A percentile compares a stretch with the other conserved stretches of the same genome.
Evolutionary conservation across 768 basidiomycete genomes (phyloP).

Genomic region (Hygrophorus pudorinus): DNA sequence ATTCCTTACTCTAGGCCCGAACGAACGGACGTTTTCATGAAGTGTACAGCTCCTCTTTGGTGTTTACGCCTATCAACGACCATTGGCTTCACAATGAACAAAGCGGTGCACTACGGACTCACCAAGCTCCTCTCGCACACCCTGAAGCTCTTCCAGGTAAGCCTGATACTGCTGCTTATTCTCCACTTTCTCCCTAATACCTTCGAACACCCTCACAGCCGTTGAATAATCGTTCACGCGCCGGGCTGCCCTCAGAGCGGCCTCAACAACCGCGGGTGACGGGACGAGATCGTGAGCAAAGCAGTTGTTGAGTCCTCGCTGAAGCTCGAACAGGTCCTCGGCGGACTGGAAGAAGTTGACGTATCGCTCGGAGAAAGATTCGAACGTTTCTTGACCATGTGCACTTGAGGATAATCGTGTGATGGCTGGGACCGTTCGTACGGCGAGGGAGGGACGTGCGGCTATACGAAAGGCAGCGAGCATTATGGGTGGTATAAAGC

Average conservation of each 20-base stretch:
- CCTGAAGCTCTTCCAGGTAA: constrained; percentile 86
- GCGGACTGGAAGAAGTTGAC: constrained; percentile 88
- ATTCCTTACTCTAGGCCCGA: background rate
- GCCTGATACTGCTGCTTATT: constrained; percentile 91
- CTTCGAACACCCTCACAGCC: constrained; percentile 93
- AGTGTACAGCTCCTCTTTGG: constrained; percentile 37
- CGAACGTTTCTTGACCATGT: constrained; percentile 87
- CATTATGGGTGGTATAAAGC: no score
- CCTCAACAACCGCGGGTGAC: constrained; percentile 72
- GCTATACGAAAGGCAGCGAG: no score
- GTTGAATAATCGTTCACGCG: constrained; percentile 97
- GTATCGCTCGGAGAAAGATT: constrained; percentile 90
- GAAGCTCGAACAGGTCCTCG: constrained; percentile 96
- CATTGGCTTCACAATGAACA: background rate
- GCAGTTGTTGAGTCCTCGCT: constrained; percentile 98
- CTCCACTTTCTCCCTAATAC: constrained; percentile 95
- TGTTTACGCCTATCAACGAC: constrained; percentile 22
- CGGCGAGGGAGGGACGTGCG: no score
- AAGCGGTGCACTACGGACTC: constrained; percentile 8
- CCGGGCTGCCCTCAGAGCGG: constrained; percentile 77
- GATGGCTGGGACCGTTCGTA: no score
- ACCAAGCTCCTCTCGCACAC: constrained; percentile 90
- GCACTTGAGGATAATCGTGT: constrained; percentile 23
- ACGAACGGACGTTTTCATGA: constrained; percentile 14
- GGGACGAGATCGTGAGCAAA: constrained; percentile 98